A percentile compares a stretch with the other conserved stretches of the same genome.
Evolutionary conservation across 768 basidiomycete species (phyloP).

Genomic region (Amanita pallidorosea): DNA sequence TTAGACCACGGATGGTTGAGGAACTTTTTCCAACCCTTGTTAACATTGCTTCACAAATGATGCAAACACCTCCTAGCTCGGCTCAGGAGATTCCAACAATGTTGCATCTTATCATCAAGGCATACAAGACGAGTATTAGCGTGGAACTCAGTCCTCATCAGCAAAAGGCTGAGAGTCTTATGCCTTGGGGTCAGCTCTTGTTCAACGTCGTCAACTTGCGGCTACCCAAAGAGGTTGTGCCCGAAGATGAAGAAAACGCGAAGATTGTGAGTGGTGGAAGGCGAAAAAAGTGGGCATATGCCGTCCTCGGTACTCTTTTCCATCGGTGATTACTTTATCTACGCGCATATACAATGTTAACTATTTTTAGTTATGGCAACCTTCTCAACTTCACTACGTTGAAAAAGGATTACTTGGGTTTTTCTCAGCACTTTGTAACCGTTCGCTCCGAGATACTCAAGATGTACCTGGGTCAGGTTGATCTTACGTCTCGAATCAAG

Average conservation of each 20-base stretch:
- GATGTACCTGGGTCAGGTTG: conserved; percentile 61
- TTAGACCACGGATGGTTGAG: conserved; percentile 46
- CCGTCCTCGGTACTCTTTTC: conserved; percentile 70
- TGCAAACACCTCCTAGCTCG: conserved; percentile 49
- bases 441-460: conserved; percentile 83
- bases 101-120: conserved; percentile 79
- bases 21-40: conserved; percentile 70
- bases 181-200: conserved; percentile 81
- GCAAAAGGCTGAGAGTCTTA: conserved; percentile 61
- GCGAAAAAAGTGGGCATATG: conserved; percentile 91
- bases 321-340: conserved; percentile 35
- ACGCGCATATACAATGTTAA: not conserved
- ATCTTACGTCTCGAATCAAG: conserved; percentile 65
- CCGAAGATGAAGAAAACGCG: conserved; percentile 64
- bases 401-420: conserved; percentile 56
- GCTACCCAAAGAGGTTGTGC: conserved; percentile 54
- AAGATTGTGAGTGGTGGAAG: conserved; percentile 82
- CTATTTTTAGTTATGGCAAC: conserved; percentile 57
- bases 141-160: conserved; percentile 65
- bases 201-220: conserved; percentile 70
- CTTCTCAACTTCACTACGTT: conserved; percentile 72
- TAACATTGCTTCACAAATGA: conserved; percentile 59
- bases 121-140: conserved; percentile 77
- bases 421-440: conserved; percentile 69
- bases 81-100: conserved; percentile 71